A percentile compares a stretch with the other conserved stretches of the same genome.
phyloP scores from a whole-genome alignment of 495 filamentous ascomycete species.

The Tricharina praecox region DNA sequence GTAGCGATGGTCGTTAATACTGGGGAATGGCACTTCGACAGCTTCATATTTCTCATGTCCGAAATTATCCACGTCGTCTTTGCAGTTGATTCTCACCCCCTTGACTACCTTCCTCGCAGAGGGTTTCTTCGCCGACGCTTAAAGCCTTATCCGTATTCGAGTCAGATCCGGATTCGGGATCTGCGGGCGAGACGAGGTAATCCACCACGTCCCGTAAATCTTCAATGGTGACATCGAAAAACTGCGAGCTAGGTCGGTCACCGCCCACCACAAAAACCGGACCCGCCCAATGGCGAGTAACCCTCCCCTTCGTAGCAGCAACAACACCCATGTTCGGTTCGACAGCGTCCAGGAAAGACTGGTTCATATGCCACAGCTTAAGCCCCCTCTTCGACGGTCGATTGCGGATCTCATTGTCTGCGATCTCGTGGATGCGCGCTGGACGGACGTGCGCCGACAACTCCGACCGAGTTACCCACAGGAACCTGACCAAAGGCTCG shows the following conservation, averaged over 20 bases:
- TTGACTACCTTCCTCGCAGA: not conserved
- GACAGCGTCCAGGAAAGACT: conserved; percentile 20
- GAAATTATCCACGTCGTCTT: conserved; percentile 21
- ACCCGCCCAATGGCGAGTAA: conserved; percentile 16
- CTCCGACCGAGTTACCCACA: conserved; percentile 18
- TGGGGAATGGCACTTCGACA: conserved; percentile 8
- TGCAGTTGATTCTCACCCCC: conserved; percentile 28
- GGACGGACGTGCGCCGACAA: too few relatives aligned
- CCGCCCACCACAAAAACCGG: conserved; percentile 15
- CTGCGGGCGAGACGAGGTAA: conserved; percentile 13
- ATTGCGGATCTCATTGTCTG: conserved; percentile 6
- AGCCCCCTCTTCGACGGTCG: conserved; percentile 10
- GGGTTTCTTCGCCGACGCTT: not conserved
- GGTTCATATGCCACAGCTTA: conserved; percentile 10
- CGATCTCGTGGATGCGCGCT: not conserved
- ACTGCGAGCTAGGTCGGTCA: conserved; percentile 4
- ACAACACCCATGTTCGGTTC: conserved; percentile 15
- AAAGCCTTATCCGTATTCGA: not conserved
- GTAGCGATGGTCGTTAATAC: not conserved
- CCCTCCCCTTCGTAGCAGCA: conserved; percentile 6
- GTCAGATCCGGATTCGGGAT: not conserved
- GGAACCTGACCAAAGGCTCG: conserved; percentile 10
- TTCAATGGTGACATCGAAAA: conserved; percentile 24
- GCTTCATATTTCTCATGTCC: conserved; percentile 19
- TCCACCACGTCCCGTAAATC: conserved; percentile 27